Conservation (phyloP, 306 rosid genomes). For the Prunus persica region Prunus_persica_NCBIv2 NC_034009.1:35055501-35056000, state of each 20-base stretch:
- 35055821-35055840: constrained; percentile 75
- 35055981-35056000: not conserved
- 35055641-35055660: not conserved
- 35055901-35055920: constrained; percentile 97
- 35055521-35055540: not conserved
- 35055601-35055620: not conserved
- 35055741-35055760: constrained; percentile 1
- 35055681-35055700: not conserved
- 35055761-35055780: constrained; percentile 4
- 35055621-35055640: not conserved
- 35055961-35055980: not conserved
- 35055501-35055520: too few relatives aligned
- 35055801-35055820: constrained; percentile 31
- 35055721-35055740: constrained; percentile 15
- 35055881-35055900: constrained; percentile 55
- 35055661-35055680: not conserved
- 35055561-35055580: not conserved
- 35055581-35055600: not conserved
- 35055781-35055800: constrained; percentile 15
- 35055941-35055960: constrained; percentile 43
- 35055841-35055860: constrained; percentile 43
- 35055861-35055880: constrained; percentile 37
- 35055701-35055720: constrained; percentile 4
- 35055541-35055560: not conserved
- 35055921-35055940: constrained; percentile 89